Percentiles rank a stretch among this genome's conserved stretches.
phyloP scores from a whole-genome alignment of 495 filamentous ascomycete genomes.

The Apiosordaria backusii region DNA sequence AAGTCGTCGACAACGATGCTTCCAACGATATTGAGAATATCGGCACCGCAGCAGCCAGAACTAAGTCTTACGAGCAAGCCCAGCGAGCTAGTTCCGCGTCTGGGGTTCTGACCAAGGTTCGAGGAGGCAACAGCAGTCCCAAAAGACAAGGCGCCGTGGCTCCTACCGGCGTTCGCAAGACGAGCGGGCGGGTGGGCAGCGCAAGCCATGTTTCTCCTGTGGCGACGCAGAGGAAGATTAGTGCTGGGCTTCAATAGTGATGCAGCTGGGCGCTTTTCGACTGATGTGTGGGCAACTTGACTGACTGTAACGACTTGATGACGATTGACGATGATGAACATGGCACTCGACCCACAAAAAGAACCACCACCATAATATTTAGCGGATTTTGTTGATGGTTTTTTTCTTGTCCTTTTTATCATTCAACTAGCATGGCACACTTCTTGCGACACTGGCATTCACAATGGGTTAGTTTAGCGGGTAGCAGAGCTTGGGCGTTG shows the following conservation, averaged over 20 bases:
- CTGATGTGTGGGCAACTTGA: not conserved
- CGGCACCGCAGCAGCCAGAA: constrained; percentile 38
- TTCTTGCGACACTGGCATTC: not conserved
- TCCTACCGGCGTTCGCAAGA: constrained; percentile 73
- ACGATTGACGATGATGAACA: constrained; percentile 17
- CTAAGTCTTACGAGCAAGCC: constrained; percentile 63
- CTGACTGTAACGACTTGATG: constrained; percentile 6
- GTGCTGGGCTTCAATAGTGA: constrained; percentile 26
- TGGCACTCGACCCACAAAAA: not conserved
- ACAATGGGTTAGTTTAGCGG: not conserved
- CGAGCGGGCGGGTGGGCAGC: constrained; percentile 89
- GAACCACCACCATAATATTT: not conserved
- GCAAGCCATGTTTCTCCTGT: constrained; percentile 44
- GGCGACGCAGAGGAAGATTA: constrained; percentile 41
- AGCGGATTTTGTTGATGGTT: not conserved
- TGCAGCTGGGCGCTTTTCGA: not conserved
- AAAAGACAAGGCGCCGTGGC: constrained; percentile 53
- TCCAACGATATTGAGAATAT: constrained; percentile 55
- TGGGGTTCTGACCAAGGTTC: constrained; percentile 68
- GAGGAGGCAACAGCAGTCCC: constrained; percentile 56
- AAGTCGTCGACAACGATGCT: constrained; percentile 54
- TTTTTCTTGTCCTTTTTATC: not conserved
- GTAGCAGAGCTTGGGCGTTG: not conserved
- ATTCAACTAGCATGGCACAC: not conserved
- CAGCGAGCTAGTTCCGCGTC: constrained; percentile 61